Conservation (phyloP, 176 grass and related monocot genomes). For the Panicum miliaceum region DNA sequence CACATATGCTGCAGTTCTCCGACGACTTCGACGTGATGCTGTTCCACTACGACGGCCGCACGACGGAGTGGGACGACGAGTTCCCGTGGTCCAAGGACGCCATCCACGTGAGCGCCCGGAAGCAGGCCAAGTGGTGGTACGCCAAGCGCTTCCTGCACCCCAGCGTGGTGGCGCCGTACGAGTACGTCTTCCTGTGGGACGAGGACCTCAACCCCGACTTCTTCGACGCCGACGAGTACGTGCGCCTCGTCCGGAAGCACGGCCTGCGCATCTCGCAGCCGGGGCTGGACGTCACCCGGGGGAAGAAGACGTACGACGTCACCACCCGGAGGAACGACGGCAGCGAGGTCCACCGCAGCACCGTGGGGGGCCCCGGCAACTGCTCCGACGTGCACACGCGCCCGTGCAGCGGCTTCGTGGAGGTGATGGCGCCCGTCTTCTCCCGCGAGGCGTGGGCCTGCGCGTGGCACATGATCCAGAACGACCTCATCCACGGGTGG, state of each 20-base stretch:
- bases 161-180: conserved; percentile 26
- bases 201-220: conserved; percentile 21
- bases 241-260: conserved; percentile 6
- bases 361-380: neutral
- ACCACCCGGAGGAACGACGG: neutral
- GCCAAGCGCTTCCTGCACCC: conserved; percentile 59
- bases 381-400: conserved; percentile 9
- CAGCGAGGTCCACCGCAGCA: neutral
- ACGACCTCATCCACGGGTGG: conserved; percentile 47
- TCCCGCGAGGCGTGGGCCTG: conserved; percentile 32
- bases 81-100: conserved; percentile 37
- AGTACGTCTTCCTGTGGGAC: conserved; percentile 61
- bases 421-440: conserved; percentile 48
- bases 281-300: neutral
- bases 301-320: neutral
- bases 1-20: neutral
- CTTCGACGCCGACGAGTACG: conserved; percentile 26
- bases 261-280: conserved; percentile 52
- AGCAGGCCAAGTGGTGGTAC: conserved; percentile 54
- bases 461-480: conserved; percentile 43
- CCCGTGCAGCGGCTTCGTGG: conserved; percentile 47
- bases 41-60: conserved; percentile 45
- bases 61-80: conserved; percentile 24
- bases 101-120: conserved; percentile 36
- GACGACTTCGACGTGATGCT: conserved; percentile 29